Evolutionary conservation across 2,329 filamentous ascomycete species (phyloP), one percentile per base, ranked within the genome.

Genomic region (Aureobasidium sp.): DNA sequence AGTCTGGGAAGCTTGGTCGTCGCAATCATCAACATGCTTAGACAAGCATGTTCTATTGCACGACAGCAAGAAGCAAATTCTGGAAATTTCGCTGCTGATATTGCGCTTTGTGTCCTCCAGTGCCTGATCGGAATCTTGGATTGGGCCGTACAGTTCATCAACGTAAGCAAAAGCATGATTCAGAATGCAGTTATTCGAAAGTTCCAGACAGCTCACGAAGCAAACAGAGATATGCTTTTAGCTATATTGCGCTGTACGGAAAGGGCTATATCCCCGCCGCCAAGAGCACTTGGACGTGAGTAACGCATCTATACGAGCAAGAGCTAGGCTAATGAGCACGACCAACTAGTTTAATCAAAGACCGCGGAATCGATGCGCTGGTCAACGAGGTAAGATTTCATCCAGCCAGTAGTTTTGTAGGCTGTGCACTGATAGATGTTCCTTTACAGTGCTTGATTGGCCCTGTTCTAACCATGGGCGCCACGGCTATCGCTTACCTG

Each of bases 231-330:
- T 95, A 94, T 61, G 90, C 90, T 1, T 95, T 94, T 70, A 90
- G 84, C 25, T 89, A 96, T 65, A 95, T 97, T 64, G 90, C 91
- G 0, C 76, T 96, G 0, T 96, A 96, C 65, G 91, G 91, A 16
- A 94, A 94, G 68, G 73, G 86, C 1, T 97, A 96, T 66, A 79
- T 96, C 52, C 77, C 82, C 1, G 87, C 90, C 0, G 90, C 90
- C 30, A 95, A 94, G 71, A 88, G 88, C 61, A 95, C 89, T 0
- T 95, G 89, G 88, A 81, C 61, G 73, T 79, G 66, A 63, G 72
- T 73, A 27, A 42, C 34, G 21, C 44, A 30, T 40, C 1, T 24
- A 25, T 35, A 49, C 30, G 38, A 54, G 35, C 16, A 14, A 4
- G 30, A 17, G 22, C 29, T 41, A 14, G 29, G 57, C 55, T 55